Evolutionary conservation across 306 rosid genomes (phyloP), one percentile per base, ranked within the genome.

Genomic region (Trifolium fragiferum): DNA sequence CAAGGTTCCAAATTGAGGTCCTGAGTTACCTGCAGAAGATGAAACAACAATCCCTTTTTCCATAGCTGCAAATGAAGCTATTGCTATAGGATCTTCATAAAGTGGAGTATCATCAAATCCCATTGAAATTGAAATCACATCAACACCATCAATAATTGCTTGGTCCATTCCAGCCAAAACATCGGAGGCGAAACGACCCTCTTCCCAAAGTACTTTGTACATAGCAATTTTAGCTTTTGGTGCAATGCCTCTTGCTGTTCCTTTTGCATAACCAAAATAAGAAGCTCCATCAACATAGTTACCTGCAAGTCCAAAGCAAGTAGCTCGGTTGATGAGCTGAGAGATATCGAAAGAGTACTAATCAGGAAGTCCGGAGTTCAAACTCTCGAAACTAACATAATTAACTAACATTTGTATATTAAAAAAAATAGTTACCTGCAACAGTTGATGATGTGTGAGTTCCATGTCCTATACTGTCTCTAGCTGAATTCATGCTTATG

Each of bases 41-140:
- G 82, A 77, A 70, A 86, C 82, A 8, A 67, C 0, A 2, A 85
- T 40, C n/a, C 85, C 78, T 12, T 71, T 78, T 19, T 80, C 76
- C 84, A 80, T 82, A 7, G 79, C 81, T 49, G 76, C 40, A 82
- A 82, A 80, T 16, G 84, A 41, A 67, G 84, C 75, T 41, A 67
- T 68, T 50, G 84, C 84, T 8, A 73, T 35, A 8, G 60, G 60
- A 60, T 80, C 80, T 50, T 73, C 46, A n/a, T 80, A 74, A 1
- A 76, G 44, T 46, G 82, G 80, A 7, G 46, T 71, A 23, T 0
- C 33, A 9, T 68, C 53, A 13, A 70, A 55, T 57, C 81, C 84
- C 58, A 77, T 47, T 0, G 79, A 80, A 53, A 80, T 62, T 7
- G 66, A 80, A 67, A 83, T 83, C 21, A 80, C 79, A 61, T 80